A percentile compares a stretch with the other conserved stretches of the same genome.
Evolutionary conservation across 2,329 filamentous ascomycete species (phyloP).

Genomic region (Scleromitrula shiraiana): DNA sequence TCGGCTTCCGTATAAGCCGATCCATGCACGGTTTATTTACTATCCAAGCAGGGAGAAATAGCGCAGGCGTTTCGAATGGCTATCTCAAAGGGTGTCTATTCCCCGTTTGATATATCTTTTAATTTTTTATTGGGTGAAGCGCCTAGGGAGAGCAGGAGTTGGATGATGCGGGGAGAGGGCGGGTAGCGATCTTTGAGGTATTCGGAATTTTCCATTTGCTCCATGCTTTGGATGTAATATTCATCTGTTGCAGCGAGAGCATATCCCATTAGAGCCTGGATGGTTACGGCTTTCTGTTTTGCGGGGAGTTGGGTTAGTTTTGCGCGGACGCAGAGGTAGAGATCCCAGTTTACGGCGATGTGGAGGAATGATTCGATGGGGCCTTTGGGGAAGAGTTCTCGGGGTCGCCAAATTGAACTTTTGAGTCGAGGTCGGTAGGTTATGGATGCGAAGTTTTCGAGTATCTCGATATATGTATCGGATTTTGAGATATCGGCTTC

Average conservation of each 20-base stretch:
- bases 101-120: background rate
- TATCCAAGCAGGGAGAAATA: background rate
- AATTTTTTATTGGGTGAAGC: background rate
- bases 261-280: background rate
- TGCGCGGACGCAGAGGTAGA: background rate
- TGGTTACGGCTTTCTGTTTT: background rate
- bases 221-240: background rate
- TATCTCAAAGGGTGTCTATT: background rate
- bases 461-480: background rate
- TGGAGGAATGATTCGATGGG: background rate
- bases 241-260: background rate
- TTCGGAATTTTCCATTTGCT: background rate
- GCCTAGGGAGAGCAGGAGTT: background rate
- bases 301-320: background rate
- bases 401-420: background rate
- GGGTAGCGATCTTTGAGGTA: background rate
- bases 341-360: background rate
- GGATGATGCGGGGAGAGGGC: background rate
- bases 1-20: background rate
- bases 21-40: too few relatives aligned
- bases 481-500: background rate
- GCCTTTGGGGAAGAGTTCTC: background rate
- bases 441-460: background rate
- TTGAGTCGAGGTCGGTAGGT: background rate
- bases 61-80: background rate